phyloP scores from a whole-genome alignment of 768 basidiomycete genomes.

The Xerocomellus dryophilus region DNA sequence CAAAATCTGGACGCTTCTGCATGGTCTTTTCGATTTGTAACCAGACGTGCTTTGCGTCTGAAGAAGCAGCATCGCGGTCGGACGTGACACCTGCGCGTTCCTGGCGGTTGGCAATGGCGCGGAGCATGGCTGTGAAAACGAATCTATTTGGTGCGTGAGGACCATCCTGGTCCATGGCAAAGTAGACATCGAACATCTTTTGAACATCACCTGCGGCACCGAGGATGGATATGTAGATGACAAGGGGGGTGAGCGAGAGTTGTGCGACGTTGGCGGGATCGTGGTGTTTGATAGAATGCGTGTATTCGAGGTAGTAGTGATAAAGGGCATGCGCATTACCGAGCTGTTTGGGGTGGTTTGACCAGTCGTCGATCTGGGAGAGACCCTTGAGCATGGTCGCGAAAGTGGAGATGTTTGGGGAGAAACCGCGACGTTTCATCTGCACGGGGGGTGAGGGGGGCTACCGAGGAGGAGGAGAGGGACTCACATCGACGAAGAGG shows the following conservation, averaged over 20 bases:
- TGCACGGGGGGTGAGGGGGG: constrained; percentile 28
- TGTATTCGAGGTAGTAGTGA: constrained; percentile 50
- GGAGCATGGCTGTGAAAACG: constrained; percentile 67
- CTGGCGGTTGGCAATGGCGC: constrained; percentile 36
- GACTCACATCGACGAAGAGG: constrained; percentile 66
- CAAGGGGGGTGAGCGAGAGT: constrained; percentile 45
- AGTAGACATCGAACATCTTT: constrained; percentile 73
- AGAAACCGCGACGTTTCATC: constrained; percentile 85
- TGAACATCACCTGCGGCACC: constrained; percentile 58
- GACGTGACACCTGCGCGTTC: constrained; percentile 20
- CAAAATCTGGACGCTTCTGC: constrained; percentile 43
- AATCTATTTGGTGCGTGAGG: constrained; percentile 56
- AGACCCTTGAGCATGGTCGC: constrained; percentile 67
- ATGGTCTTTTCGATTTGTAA: constrained; percentile 54
- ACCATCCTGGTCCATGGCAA: constrained; percentile 61
- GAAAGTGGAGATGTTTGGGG: constrained; percentile 65
- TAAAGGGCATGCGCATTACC: constrained; percentile 59
- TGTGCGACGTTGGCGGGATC: constrained; percentile 49
- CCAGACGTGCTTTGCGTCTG: constrained; percentile 74
- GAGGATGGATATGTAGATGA: constrained; percentile 64
- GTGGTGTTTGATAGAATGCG: constrained; percentile 45
- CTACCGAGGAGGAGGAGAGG: constrained; percentile 11
- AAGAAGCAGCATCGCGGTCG: constrained; percentile 43
- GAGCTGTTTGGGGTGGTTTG: constrained; percentile 55
- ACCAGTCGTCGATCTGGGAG: constrained; percentile 61